Evolutionary conservation across 2,329 filamentous ascomycete genomes (phyloP), one percentile per base, ranked within the genome.

Genomic region (Ophiostoma pallidulum): DNA sequence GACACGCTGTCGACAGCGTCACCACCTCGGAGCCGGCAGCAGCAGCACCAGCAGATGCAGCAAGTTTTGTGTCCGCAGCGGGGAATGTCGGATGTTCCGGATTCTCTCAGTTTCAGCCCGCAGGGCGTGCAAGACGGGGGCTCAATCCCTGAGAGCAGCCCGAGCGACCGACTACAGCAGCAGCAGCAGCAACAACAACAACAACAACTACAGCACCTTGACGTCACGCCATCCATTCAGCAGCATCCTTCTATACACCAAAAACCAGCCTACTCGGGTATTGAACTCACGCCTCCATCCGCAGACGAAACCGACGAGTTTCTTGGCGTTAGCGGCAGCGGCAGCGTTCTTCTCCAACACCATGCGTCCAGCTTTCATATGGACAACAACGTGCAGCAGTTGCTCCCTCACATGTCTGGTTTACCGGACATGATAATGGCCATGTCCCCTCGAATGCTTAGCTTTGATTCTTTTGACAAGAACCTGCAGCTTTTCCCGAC

Each of bases 401-500:
- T 52, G n/a, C 44, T 51, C 1, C 49, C 53, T 24, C 45, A 44
- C 3, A 38, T 54, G 13, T 44, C 51, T 2, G 51, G 52, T 9
- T 45, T 54, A 4, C 51, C 53, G 1, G 53, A 56, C 8, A 54
- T 53, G 16, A 38, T 55, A 8, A 24, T 57, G 14, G 37, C 54
- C 3, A 54, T 54, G 45, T 58, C 55, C 3, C 56, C 56, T 5
- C 45, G 55, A 8, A 51, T 55, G 26, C 43, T 58, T 3, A 46
- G 37, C 2, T 58, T 58, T 32, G 56, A 57, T 18, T 54, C 55
- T 6, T 54, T 54, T 46, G 51, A 53, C 16, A 50, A 53, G 13
- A 52, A 40, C 10, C 47, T 56, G 39, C 55, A 52, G 13, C 49
- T 57, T 32, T 60, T 56, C 18, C 57, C 56, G 4, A 56, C 52